Percentiles rank a stretch among this genome's conserved stretches.
Evolutionary conservation across 2,329 filamentous ascomycete genomes (phyloP).

Genomic region (Parafenestella ontariensis): DNA sequence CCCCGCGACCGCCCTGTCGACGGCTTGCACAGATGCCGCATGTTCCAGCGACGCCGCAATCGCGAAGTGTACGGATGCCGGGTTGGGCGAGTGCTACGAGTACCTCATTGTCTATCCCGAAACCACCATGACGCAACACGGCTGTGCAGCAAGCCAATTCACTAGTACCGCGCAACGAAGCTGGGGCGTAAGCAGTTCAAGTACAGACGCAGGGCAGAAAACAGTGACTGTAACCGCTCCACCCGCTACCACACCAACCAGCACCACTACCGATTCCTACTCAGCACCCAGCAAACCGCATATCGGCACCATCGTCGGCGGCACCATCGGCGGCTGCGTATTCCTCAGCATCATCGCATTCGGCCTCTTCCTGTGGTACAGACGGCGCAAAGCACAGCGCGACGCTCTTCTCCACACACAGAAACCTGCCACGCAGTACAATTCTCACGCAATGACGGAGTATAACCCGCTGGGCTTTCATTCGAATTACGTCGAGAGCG

Average conservation of each 20-base stretch:
- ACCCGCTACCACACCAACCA: background rate
- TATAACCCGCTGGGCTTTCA: slow-evolving; percentile 16
- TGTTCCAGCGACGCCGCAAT: slow-evolving; percentile 35
- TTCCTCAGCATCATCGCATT: slow-evolving; percentile 33
- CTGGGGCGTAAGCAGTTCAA: background rate
- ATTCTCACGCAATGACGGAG: slow-evolving; percentile 10
- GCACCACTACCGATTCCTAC: background rate
- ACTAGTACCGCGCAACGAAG: slow-evolving; percentile 27
- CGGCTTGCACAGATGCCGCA: slow-evolving; percentile 32
- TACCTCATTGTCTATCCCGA: slow-evolving; percentile 34
- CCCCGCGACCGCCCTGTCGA: slow-evolving; percentile 27
- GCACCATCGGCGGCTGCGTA: slow-evolving; percentile 39
- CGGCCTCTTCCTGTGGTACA: slow-evolving; percentile 29
- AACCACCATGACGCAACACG: slow-evolving; percentile 40
- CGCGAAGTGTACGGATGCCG: slow-evolving; percentile 37
- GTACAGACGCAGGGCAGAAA: background rate
- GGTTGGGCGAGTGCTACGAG: slow-evolving; percentile 34
- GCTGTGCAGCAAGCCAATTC: slow-evolving; percentile 31
- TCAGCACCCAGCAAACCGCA: slow-evolving; percentile 15
- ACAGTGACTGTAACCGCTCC: slow-evolving; percentile 11
- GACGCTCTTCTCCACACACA: background rate
- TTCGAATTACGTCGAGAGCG: slow-evolving; percentile 5
- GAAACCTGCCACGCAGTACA: background rate
- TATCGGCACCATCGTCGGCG: slow-evolving; percentile 43
- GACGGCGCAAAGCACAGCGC: slow-evolving; percentile 11